Percentiles rank a stretch among this genome's conserved stretches.
Evolutionary conservation across 1,139 yeast genomes (phyloP).

Genomic region (Zygoascus sp.): DNA sequence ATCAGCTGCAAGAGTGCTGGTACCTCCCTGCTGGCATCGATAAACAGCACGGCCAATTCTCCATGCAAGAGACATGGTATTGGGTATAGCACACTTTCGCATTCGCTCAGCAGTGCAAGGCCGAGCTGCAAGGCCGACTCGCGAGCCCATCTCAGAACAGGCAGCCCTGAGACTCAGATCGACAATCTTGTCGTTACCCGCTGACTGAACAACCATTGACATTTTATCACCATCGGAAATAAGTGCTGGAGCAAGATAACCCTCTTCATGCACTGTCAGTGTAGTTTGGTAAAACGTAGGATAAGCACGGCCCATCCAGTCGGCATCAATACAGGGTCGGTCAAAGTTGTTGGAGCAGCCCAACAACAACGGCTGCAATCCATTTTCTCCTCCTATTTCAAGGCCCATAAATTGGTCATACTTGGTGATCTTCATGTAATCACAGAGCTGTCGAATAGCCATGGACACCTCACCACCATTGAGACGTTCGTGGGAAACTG

Average conservation of each 20-base stretch:
- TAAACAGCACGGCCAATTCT: constrained; percentile 44
- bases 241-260: constrained; percentile 35
- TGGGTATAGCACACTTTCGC: constrained; percentile 14
- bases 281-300: constrained; percentile 41
- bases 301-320: constrained; percentile 45
- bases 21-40: constrained; percentile 36
- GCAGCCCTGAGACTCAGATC: constrained; percentile 34
- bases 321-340: constrained; percentile 39
- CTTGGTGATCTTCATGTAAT: constrained; percentile 26
- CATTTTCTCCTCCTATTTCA: constrained; percentile 46
- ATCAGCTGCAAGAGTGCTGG: constrained; percentile 36
- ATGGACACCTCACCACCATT: constrained; percentile 37
- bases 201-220: constrained; percentile 35
- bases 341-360: constrained; percentile 30
- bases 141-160: constrained; percentile 15
- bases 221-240: constrained; percentile 45
- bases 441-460: constrained; percentile 34
- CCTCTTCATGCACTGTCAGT: constrained; percentile 31
- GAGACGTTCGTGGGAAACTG: constrained; percentile 42
- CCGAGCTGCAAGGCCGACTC: constrained; percentile 38
- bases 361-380: constrained; percentile 35
- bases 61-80: constrained; percentile 43
- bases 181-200: constrained; percentile 34
- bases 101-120: constrained; percentile 34
- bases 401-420: constrained; percentile 34